Base-by-base conservation (phyloP, 2,329 filamentous ascomycete genomes). In the Aspergillus intermedius region DNA sequence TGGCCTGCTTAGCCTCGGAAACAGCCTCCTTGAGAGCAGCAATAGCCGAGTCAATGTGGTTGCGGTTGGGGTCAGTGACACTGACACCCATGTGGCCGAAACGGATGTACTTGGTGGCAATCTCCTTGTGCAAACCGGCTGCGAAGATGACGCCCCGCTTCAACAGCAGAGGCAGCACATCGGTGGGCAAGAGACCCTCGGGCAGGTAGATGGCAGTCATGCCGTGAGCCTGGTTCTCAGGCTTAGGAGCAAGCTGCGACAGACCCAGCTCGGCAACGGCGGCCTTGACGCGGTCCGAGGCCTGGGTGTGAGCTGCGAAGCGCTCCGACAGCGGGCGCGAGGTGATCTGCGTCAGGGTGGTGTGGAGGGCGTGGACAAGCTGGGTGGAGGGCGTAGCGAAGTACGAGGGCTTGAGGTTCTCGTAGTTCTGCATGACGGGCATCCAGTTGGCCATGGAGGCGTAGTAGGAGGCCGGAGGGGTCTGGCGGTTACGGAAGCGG, bases 141-240 rank as follows among this genome's bases (percentile, higher is more conserved):
- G 93, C 93, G 67, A 97, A 97, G 51, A 98, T 82, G 37, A 98
- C 87, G 25, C 90, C 90, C 70, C 87, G 91, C 74, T 87, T 88
- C 54, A 88, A 71, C 54, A 98, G 75, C 65, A 83, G 90, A 10
- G 93, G 91, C 46, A 98, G 78, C 30, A 98, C 77, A 56, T 95
- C 88, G 2, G 90, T 80, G 25, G 87, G 84, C 59, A 85, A 83
- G 46, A 97, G 74, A 37, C 79, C 84, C 53, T 97, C 88, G 1
- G 93, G 93, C 48, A 98, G 79, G 71, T 93, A 96, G 58, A 98
- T 93, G 50, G 93, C 91, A 3, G 93, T 98, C 93, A 98, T 98
- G 61, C 88, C 90, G 69, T 95, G 91, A 39, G 93, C 90, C 74
- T 97, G 91, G 71, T 95, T 87, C 61, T 91, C 89, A 0, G 87